A percentile compares a stretch with the other conserved stretches of the same genome.
phyloP scores from a whole-genome alignment of 805 yeast species.

The Starmerella gropengiesseri region DNA sequence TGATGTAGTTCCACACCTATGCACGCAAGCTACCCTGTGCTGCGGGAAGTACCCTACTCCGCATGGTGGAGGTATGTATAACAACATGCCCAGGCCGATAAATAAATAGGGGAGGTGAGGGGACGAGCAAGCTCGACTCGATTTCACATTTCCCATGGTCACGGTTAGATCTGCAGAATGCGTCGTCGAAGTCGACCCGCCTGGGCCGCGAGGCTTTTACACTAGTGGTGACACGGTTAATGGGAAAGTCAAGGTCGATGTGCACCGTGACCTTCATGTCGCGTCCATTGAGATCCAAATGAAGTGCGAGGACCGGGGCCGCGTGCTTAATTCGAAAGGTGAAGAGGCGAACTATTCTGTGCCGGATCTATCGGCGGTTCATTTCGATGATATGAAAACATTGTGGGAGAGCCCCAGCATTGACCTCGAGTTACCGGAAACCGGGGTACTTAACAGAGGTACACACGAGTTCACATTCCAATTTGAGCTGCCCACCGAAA shows the following conservation, averaged over 20 bases:
- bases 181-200: slow-evolving; percentile 1
- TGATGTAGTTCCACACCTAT: too few relatives aligned
- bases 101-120: too few relatives aligned
- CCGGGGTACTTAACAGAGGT: slow-evolving; percentile 8
- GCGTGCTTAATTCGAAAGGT: slow-evolving; percentile 2
- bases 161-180: slow-evolving; percentile 12
- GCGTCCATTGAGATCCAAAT: slow-evolving; percentile 10
- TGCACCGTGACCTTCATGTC: slow-evolving; percentile 11
- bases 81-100: too few relatives aligned
- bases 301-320: slow-evolving; percentile 15
- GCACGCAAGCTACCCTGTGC: too few relatives aligned
- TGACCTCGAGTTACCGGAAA: neutral
- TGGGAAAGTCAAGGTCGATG: slow-evolving; percentile 10
- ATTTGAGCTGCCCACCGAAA: slow-evolving; percentile 9
- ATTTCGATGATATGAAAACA: slow-evolving; percentile 1
- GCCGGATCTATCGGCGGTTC: slow-evolving; percentile 8
- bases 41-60: too few relatives aligned
- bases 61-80: too few relatives aligned
- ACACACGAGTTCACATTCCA: slow-evolving; percentile 8
- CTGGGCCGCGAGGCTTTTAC: slow-evolving; percentile 5
- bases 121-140: too few relatives aligned
- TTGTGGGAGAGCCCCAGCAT: slow-evolving; percentile 6
- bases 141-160: too few relatives aligned
- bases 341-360: slow-evolving; percentile 3
- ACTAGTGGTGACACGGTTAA: slow-evolving; percentile 11